phyloP scores from a whole-genome alignment of 768 basidiomycete genomes.

The Psilocybe sp. region DNA sequence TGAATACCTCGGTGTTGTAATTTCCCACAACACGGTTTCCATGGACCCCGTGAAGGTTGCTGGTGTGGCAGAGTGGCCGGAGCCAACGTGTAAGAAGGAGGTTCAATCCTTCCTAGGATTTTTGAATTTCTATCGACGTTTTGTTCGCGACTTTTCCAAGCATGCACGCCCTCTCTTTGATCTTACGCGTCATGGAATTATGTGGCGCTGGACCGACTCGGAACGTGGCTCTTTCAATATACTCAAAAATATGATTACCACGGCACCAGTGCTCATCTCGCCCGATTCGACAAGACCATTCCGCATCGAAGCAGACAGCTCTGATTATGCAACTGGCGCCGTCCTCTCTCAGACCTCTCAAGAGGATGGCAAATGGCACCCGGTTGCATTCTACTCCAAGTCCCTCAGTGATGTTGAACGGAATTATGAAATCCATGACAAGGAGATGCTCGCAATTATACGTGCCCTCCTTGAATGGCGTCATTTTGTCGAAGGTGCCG shows the following conservation, averaged over 20 bases:
- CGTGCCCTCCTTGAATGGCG: constrained; percentile 24
- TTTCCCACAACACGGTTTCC: constrained; percentile 9
- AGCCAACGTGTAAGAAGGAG: constrained; percentile 21
- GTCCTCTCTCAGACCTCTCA: constrained; percentile 25
- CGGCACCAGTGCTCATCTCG: neutral
- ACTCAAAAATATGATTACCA: neutral
- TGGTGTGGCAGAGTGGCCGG: constrained; percentile 29
- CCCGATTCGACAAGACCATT: constrained; percentile 6
- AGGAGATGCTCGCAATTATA: constrained; percentile 49
- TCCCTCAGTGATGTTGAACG: constrained; percentile 28
- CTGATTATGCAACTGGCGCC: constrained; percentile 38
- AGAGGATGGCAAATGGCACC: constrained; percentile 25
- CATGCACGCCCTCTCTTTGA: constrained; percentile 20
- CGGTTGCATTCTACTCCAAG: constrained; percentile 36
- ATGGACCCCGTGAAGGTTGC: constrained; percentile 34
- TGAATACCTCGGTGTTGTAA: constrained; percentile 32
- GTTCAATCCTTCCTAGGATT: constrained; percentile 41
- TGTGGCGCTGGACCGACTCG: constrained; percentile 1
- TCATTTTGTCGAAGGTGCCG: constrained; percentile 19
- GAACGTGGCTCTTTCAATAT: constrained; percentile 1
- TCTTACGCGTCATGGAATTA: constrained; percentile 11
- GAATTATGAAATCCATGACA: constrained; percentile 46
- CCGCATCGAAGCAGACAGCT: constrained; percentile 28
- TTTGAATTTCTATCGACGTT: constrained; percentile 31
- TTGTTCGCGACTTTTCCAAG: constrained; percentile 27